Evolutionary conservation across 768 basidiomycete species (phyloP).

Genomic region (Suillus sp.): DNA sequence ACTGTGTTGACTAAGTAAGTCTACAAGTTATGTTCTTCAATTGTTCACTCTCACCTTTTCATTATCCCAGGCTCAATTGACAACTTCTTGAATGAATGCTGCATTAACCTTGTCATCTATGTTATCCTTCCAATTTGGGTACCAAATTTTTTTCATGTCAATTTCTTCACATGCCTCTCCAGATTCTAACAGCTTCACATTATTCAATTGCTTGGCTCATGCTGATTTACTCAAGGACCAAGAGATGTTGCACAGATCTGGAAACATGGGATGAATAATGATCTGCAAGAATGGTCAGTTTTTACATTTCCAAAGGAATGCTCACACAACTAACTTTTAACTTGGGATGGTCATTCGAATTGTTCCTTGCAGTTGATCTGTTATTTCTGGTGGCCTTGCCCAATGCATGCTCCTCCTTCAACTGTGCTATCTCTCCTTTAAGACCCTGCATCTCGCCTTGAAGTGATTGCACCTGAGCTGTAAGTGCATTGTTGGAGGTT

Average conservation of each 20-base stretch:
- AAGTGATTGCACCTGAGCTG: not conserved
- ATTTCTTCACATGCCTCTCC: not conserved
- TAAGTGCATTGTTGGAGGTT: no score
- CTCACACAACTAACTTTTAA: not conserved
- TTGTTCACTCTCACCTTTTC: constrained; percentile 5
- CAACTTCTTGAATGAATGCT: not conserved
- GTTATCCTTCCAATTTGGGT: not conserved
- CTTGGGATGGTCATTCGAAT: not conserved
- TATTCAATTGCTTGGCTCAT: no score
- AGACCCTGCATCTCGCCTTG: not conserved
- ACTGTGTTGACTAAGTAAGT: not conserved
- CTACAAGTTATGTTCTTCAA: not conserved
- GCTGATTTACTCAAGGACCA: no score
- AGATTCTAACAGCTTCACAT: no score
- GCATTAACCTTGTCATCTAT: not conserved
- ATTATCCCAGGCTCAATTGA: constrained; percentile 4
- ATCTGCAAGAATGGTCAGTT: not conserved
- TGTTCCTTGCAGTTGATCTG: not conserved
- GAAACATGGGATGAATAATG: no score
- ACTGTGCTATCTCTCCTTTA: not conserved
- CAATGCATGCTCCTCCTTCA: not conserved
- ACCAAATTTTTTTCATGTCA: not conserved
- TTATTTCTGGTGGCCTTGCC: not conserved
- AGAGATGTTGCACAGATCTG: no score
- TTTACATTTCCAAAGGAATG: not conserved